Base-by-base conservation (phyloP, 768 basidiomycete genomes). In the Arthromyces matolae region DNA sequence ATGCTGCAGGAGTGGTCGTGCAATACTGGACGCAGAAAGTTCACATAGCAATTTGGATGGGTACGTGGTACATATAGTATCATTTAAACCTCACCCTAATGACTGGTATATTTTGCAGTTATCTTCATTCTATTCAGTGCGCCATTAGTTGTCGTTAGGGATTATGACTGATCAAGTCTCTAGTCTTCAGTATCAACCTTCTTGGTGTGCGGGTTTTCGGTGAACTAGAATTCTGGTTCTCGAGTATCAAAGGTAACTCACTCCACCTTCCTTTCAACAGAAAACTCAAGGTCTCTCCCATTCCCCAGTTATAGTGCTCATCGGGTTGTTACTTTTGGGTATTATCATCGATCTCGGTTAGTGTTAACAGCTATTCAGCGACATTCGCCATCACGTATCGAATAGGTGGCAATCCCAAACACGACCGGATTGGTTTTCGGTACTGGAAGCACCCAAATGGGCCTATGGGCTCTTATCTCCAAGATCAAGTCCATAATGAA, bases 171-270 rank as follows among this genome's bases (percentile, higher is more conserved):
- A 19, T 12, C 4, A 20, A 12, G 25, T 44, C n/a, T 36, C 6
- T 18, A 81, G 77, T 83, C 45, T 76, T 79, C 50, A 12, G 69
- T 16, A 58, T 83, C 52, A 85, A 85, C 61, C 60, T 83, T 12
- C 69, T 84, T 33, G 83, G 82, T 34, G 76, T 86, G 18, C 76
- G 79, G 1, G 73, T 83, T 5, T 86, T 86, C 49, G 83, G 84
- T 42, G 84, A 87, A 59, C 66, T 85, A n/a, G 83, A 85, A 58
- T 86, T 85, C 64, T 85, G 83, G 82, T 77, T 79, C 56, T 84
- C 81, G 47, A 77, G 79, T 45, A 72, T 89, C 62, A 88, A 89
- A 63, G 74, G 89, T 60, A 12, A 61, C 7, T 25, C 28, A 41
- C 33, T 6, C 24, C 28, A 18, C 25, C 16, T 12, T 8, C 23